Percentiles rank a stretch among this genome's conserved stretches.
Conservation (phyloP, 257 asterid genomes). For the Salvia splendens region DNA sequence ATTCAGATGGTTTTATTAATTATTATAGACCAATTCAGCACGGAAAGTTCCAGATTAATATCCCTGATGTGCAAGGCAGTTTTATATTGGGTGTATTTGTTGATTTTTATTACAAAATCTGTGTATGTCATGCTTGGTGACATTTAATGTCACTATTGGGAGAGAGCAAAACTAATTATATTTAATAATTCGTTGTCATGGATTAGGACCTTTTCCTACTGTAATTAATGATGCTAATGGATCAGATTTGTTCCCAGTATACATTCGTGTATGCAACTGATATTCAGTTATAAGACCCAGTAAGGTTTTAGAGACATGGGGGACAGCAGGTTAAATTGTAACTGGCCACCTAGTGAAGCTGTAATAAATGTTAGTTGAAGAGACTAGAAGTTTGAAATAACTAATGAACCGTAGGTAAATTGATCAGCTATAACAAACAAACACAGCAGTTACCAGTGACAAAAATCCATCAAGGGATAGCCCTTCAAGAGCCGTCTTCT, state of each 20-base stretch:
- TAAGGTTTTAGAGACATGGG: slow-evolving; percentile 10
- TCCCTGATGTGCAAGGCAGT: neutral
- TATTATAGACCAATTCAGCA: neutral
- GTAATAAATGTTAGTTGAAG: slow-evolving; percentile 11
- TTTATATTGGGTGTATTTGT: neutral
- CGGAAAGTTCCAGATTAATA: neutral
- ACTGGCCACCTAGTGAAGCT: slow-evolving; percentile 4
- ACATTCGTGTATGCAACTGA: slow-evolving; percentile 9
- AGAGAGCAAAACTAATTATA: neutral
- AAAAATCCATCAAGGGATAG: slow-evolving; percentile 81
- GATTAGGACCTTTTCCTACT: neutral
- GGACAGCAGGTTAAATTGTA: neutral
- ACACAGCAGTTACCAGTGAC: slow-evolving; percentile 59
- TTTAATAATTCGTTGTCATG: neutral
- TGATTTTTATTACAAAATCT: too few species aligned
- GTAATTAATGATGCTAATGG: slow-evolving; percentile 12
- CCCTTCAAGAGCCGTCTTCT: slow-evolving; percentile 85
- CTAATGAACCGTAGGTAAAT: slow-evolving; percentile 14
- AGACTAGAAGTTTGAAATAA: neutral
- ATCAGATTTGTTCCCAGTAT: neutral
- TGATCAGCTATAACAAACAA: slow-evolving; percentile 12
- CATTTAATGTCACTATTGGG: neutral
- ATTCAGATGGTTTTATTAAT: neutral
- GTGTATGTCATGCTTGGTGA: neutral
- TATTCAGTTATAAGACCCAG: neutral